Conservation (phyloP, 345 rosid species). For the Jatropha curcas region DNA sequence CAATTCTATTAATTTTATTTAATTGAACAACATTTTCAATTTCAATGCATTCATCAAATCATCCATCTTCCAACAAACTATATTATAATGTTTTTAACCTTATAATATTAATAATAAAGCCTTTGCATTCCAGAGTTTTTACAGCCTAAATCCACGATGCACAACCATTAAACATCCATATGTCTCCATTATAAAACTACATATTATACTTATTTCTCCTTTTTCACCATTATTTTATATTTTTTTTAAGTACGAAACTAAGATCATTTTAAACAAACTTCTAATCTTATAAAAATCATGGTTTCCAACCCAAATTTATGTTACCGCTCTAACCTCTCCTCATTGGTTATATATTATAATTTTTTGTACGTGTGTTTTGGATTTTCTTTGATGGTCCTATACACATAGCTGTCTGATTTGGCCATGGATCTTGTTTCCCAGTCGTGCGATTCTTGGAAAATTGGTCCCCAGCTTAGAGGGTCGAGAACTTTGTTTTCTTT, state of each 20-base stretch:
- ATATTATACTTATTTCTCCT: too few relatives aligned
- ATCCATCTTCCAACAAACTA: conserved; percentile 22
- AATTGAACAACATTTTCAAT: conserved; percentile 3
- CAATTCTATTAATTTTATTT: neutral
- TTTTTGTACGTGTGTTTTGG: neutral
- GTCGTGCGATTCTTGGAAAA: conserved; percentile 21
- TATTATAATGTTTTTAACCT: neutral
- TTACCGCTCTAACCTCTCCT: too few relatives aligned
- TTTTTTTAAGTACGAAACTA: too few relatives aligned
- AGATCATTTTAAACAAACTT: too few relatives aligned
- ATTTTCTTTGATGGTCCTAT: neutral
- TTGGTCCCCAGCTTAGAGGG: conserved; percentile 44
- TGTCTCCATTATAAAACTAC: neutral
- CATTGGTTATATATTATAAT: too few relatives aligned
- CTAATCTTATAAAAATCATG: too few relatives aligned
- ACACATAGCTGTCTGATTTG: neutral
- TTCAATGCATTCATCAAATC: too few relatives aligned
- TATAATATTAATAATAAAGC: too few relatives aligned
- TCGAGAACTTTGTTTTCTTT: conserved; percentile 10
- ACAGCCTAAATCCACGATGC: conserved; percentile 33
- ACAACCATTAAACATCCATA: conserved; percentile 12
- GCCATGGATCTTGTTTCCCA: conserved; percentile 6
- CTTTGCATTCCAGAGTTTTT: conserved; percentile 14
- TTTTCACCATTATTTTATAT: too few relatives aligned
- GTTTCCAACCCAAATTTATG: too few relatives aligned